Evolutionary conservation across 1,284 basidiomycete genomes (phyloP).

Genomic region (Moniliophthora roreri): DNA sequence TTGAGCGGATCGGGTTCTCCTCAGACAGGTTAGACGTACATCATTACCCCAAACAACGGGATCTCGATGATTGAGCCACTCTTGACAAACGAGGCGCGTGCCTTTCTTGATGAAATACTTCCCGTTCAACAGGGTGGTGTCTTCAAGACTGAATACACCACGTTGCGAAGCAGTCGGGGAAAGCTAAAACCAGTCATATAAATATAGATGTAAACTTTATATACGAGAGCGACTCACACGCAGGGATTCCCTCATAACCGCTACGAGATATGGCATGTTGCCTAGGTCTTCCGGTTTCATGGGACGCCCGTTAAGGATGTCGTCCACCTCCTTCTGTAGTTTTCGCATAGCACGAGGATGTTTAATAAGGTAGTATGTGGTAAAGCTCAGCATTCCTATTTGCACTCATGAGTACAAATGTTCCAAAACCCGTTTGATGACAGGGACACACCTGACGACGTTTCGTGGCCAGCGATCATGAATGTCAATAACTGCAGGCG

Average conservation of each 20-base stretch:
- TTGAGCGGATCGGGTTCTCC: too few relatives aligned
- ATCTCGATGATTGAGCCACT: constrained; percentile 39
- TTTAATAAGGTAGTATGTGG: constrained; percentile 13
- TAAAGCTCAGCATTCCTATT: constrained; percentile 13
- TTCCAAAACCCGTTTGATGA: too few relatives aligned
- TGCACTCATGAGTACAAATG: not conserved
- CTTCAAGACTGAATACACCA: constrained; percentile 32
- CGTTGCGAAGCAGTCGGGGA: constrained; percentile 41
- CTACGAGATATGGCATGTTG: constrained; percentile 44
- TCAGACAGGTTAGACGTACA: constrained; percentile 27
- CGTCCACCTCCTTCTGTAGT: constrained; percentile 46
- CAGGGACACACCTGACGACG: constrained; percentile 37
- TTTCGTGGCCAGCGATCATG: constrained; percentile 54
- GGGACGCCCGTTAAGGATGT: constrained; percentile 37
- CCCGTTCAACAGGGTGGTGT: constrained; percentile 38
- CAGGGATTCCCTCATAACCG: constrained; percentile 47
- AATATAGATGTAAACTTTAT: too few relatives aligned
- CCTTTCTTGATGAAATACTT: constrained; percentile 41
- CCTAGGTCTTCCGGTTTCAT: constrained; percentile 37
- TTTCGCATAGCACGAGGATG: constrained; percentile 33
- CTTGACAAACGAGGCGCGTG: constrained; percentile 29
- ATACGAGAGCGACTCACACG: constrained; percentile 20
- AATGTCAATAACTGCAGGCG: constrained; percentile 46
- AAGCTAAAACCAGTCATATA: constrained; percentile 22
- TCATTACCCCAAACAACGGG: constrained; percentile 50